These are phyloP conservation scores for Hypoxylon rubiginosum DNA, from an alignment of 2,329 filamentous ascomycete genomes.

Conservation along the genomic window DNA sequence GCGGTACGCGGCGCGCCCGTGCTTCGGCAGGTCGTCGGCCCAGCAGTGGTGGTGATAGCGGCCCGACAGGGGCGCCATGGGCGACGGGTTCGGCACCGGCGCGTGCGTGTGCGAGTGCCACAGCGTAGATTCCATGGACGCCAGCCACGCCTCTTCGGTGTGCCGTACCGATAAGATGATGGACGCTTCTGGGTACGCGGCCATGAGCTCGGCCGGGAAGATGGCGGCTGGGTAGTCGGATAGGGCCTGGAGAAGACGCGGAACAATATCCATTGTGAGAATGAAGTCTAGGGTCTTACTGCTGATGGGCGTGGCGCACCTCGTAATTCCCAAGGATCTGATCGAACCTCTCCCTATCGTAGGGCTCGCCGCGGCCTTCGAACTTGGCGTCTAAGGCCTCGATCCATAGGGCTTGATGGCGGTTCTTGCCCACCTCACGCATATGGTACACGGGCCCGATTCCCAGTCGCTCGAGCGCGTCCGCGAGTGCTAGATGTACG, in stretches of 20 bases:
- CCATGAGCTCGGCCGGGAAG: slow-evolving; percentile 70
- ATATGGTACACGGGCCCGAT: slow-evolving; percentile 54
- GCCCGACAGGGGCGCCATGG: slow-evolving; percentile 45
- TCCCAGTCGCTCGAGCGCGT: slow-evolving; percentile 50
- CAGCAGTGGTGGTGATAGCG: slow-evolving; percentile 50
- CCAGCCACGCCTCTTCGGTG: slow-evolving; percentile 69
- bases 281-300: neutral
- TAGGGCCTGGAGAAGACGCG: slow-evolving; percentile 41
- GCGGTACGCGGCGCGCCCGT: slow-evolving; percentile 44
- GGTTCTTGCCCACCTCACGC: slow-evolving; percentile 52
- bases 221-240: slow-evolving; percentile 52
- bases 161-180: slow-evolving; percentile 69
- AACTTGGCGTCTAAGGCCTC: slow-evolving; percentile 54
- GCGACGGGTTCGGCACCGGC: slow-evolving; percentile 30
- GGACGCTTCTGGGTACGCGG: slow-evolving; percentile 73
- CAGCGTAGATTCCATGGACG: slow-evolving; percentile 55
- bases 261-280: neutral
- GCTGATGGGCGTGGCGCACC: no score
- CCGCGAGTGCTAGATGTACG: slow-evolving; percentile 45
- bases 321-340: slow-evolving; percentile 53
- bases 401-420: slow-evolving; percentile 53
- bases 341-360: slow-evolving; percentile 52
- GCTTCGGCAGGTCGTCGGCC: slow-evolving; percentile 47
- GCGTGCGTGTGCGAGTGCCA: slow-evolving; percentile 40
- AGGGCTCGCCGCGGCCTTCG: slow-evolving; percentile 45